Conservation (phyloP, 441 rosid species). For the Erysimum pusillum region DNA sequence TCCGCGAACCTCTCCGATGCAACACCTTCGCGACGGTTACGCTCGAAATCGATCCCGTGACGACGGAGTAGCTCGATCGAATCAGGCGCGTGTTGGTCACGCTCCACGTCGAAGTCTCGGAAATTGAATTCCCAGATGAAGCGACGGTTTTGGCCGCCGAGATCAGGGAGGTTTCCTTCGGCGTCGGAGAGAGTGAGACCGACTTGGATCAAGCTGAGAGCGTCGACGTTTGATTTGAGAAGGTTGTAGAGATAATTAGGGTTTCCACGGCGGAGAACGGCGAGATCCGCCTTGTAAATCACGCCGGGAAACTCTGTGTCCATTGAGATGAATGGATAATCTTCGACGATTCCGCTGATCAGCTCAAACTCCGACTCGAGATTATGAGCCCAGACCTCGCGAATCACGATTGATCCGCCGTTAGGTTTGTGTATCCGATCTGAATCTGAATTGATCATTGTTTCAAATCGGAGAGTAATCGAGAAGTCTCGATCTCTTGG, state of each 20-base stretch:
- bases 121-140: conserved; percentile 95
- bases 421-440: conserved; percentile 16
- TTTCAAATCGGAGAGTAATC: neutral
- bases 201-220: conserved; percentile 75
- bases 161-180: conserved; percentile 69
- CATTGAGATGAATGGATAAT: conserved; percentile 81
- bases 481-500: neutral
- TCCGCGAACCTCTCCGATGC: conserved; percentile 74
- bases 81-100: conserved; percentile 78
- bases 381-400: conserved; percentile 82
- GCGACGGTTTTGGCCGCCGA: conserved; percentile 55
- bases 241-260: conserved; percentile 73
- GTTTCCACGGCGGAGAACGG: conserved; percentile 37
- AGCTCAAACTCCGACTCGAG: conserved; percentile 73
- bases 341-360: conserved; percentile 62
- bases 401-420: conserved; percentile 50
- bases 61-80: conserved; percentile 74
- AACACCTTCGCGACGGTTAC: conserved; percentile 64
- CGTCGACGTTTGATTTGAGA: conserved; percentile 83
- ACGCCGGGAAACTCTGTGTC: conserved; percentile 91
- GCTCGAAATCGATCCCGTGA: conserved; percentile 81
- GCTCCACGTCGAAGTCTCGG: conserved; percentile 68
- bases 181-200: conserved; percentile 88
- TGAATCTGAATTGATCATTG: conserved; percentile 36
- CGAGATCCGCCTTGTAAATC: conserved; percentile 53